A percentile compares a stretch with the other conserved stretches of the same genome.
These are phyloP conservation scores for Krasilnikovozyma curviuscula DNA, from an alignment of 768 basidiomycete species.

Conservation along the genomic window DNA sequence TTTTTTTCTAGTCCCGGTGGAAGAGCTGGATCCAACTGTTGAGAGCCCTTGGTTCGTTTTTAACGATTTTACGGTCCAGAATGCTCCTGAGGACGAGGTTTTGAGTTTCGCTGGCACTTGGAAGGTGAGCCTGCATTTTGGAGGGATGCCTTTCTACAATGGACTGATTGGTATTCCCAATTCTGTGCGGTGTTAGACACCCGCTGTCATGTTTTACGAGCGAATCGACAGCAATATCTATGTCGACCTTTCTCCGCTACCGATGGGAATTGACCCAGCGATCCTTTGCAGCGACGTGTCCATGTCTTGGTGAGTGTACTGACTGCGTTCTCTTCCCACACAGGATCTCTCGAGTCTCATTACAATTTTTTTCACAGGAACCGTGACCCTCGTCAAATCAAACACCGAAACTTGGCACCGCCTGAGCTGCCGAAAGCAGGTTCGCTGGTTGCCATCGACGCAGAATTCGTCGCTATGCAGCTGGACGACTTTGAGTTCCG, in stretches of 20 bases:
- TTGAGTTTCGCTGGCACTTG: constrained; percentile 69
- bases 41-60: constrained; percentile 71
- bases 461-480: constrained; percentile 94
- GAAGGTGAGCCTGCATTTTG: constrained; percentile 47
- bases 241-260: constrained; percentile 47
- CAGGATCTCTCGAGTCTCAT: too few relatives aligned
- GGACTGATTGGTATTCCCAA: neutral
- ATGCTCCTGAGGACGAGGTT: constrained; percentile 69
- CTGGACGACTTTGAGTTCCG: constrained; percentile 93
- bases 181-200: constrained; percentile 28
- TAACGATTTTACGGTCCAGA: constrained; percentile 84
- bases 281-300: constrained; percentile 74
- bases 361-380: constrained; percentile 34
- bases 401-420: constrained; percentile 50
- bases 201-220: constrained; percentile 78
- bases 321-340: neutral
- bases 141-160: neutral
- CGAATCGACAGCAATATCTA: constrained; percentile 40
- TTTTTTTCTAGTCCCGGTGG: constrained; percentile 47
- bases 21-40: constrained; percentile 31
- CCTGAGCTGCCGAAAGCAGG: constrained; percentile 71
- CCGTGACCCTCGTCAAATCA: constrained; percentile 50
- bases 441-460: constrained; percentile 82
- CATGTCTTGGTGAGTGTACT: constrained; percentile 48
- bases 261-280: constrained; percentile 45